phyloP scores from a whole-genome alignment of 2,329 filamentous ascomycete species.

The Aspergillus brunneoviolaceus region DNA sequence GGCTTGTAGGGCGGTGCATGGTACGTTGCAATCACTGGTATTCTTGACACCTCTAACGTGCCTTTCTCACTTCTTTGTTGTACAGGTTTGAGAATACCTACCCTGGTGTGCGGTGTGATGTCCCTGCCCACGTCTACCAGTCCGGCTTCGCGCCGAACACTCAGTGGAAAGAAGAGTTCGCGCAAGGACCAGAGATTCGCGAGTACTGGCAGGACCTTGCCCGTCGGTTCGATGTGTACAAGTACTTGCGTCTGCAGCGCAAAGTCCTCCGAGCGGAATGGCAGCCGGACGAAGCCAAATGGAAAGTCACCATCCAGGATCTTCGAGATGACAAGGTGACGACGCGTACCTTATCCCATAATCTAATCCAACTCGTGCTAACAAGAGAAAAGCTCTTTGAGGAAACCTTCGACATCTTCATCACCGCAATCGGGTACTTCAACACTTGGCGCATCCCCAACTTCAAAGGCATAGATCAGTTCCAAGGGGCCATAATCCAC shows the following conservation, averaged over 20 bases:
- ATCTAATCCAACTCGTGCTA: background rate
- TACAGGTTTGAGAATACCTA: slow-evolving; percentile 51
- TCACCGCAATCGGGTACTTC: slow-evolving; percentile 65
- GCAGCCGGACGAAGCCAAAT: slow-evolving; percentile 53
- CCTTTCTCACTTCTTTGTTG: background rate
- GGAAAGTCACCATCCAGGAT: slow-evolving; percentile 52
- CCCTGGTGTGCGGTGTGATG: slow-evolving; percentile 66
- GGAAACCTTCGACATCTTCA: slow-evolving; percentile 59
- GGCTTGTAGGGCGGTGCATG: background rate
- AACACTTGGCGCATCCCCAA: slow-evolving; percentile 65
- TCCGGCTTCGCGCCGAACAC: slow-evolving; percentile 66
- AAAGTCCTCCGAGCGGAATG: slow-evolving; percentile 59
- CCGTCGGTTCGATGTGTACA: slow-evolving; percentile 63
- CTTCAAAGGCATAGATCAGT: slow-evolving; percentile 58
- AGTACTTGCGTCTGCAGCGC: slow-evolving; percentile 55
- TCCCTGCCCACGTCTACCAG: slow-evolving; percentile 70
- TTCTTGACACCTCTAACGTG: no score
- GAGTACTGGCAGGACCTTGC: slow-evolving; percentile 66
- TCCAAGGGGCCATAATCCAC: slow-evolving; percentile 58
- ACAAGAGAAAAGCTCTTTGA: slow-evolving; percentile 22
- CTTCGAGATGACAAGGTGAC: slow-evolving; percentile 24
- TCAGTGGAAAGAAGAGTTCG: slow-evolving; percentile 68
- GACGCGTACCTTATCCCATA: slow-evolving; percentile 9
- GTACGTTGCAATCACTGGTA: background rate
- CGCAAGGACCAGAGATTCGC: slow-evolving; percentile 65